Conservation (phyloP, 345 rosid genomes). For the Carallia brachiata region DNA sequence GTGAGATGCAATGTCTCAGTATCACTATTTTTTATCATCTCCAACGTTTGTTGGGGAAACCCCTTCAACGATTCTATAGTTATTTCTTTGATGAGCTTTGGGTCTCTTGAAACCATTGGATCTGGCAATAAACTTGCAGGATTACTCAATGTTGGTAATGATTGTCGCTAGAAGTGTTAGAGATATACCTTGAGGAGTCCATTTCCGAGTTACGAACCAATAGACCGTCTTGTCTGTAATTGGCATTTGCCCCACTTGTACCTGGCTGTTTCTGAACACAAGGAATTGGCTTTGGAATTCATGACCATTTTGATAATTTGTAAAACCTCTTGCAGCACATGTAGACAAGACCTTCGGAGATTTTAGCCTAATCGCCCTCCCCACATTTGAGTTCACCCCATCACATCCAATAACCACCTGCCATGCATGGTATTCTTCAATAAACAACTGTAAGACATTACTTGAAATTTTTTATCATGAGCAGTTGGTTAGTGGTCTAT, state of each 20-base stretch:
- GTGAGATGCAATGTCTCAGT: slow-evolving; percentile 9
- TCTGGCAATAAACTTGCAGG: slow-evolving; percentile 7
- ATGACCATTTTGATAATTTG: slow-evolving; percentile 14
- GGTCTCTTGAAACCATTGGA: slow-evolving; percentile 14
- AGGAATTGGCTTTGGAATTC: not conserved
- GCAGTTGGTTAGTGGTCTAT: too few species aligned
- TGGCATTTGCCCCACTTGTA: slow-evolving; percentile 26
- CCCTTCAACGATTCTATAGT: slow-evolving; percentile 12
- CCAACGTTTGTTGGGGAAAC: slow-evolving; percentile 11
- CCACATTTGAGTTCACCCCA: slow-evolving; percentile 14
- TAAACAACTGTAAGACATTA: not conserved
- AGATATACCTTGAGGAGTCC: slow-evolving; percentile 25
- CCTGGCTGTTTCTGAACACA: not conserved
- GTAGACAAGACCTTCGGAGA: not conserved
- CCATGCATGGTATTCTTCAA: not conserved
- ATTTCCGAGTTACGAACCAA: slow-evolving; percentile 28
- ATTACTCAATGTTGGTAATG: not conserved
- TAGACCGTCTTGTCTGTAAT: slow-evolving; percentile 18
- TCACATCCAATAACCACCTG: slow-evolving; percentile 28
- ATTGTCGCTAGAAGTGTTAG: not conserved
- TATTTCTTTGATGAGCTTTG: slow-evolving; percentile 16
- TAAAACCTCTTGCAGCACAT: slow-evolving; percentile 14
- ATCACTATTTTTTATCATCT: slow-evolving; percentile 19
- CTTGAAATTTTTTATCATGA: too few species aligned
- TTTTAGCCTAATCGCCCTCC: slow-evolving; percentile 1